phyloP scores from a whole-genome alignment of 805 yeast genomes.

The Jamesozyma piceae region DNA sequence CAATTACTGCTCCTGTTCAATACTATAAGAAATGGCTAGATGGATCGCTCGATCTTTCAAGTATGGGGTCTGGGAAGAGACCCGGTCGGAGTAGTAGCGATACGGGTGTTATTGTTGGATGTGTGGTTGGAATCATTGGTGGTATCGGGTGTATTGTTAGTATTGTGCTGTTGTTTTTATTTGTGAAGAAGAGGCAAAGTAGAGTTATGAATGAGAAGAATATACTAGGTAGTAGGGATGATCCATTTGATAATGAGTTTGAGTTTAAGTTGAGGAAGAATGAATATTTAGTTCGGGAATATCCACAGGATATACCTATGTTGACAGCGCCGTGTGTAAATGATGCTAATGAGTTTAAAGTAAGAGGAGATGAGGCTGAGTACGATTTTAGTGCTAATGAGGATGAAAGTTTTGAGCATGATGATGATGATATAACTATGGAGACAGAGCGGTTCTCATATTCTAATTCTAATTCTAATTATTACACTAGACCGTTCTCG shows the following conservation, averaged over 20 bases:
- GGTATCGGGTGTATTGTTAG: background rate
- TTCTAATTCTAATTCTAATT: background rate
- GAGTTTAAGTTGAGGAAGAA: background rate
- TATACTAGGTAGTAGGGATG: too few species aligned
- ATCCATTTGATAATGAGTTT: constrained; percentile 5
- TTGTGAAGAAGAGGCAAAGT: background rate
- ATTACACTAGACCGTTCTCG: background rate
- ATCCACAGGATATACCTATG: too few species aligned
- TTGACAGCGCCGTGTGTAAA: too few species aligned
- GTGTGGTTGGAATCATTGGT: constrained; percentile 1
- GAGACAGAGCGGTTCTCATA: background rate
- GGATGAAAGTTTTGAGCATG: background rate
- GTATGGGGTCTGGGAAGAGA: background rate
- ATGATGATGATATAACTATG: background rate
- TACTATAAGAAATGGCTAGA: constrained; percentile 3
- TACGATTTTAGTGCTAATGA: background rate
- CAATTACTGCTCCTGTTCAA: constrained; percentile 1
- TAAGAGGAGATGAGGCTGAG: background rate
- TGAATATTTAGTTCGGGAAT: too few species aligned
- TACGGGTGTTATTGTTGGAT: constrained; percentile 1
- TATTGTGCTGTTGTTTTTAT: background rate
- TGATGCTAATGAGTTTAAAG: background rate
- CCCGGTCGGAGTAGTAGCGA: background rate
- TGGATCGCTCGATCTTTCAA: constrained; percentile 2
- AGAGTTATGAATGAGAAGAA: background rate